A percentile compares a stretch with the other conserved stretches of the same genome.
phyloP scores from a whole-genome alignment of 2,329 filamentous ascomycete genomes.

The Falciphora oryzae region DNA sequence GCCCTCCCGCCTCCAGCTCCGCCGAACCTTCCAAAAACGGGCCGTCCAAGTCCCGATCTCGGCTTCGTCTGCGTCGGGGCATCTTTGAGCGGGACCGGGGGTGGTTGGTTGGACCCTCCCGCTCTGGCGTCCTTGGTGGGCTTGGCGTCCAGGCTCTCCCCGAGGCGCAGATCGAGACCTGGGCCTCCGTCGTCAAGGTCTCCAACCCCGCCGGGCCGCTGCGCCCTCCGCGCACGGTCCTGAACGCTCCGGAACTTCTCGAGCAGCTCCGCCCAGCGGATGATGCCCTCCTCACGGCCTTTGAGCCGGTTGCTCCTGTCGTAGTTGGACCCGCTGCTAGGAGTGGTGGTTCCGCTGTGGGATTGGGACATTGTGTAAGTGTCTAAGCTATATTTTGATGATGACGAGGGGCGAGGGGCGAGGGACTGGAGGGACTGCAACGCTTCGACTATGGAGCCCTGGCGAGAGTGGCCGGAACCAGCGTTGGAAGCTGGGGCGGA shows the following conservation, averaged over 20 bases:
- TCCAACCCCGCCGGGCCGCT: slow-evolving; percentile 50
- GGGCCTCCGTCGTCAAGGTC: slow-evolving; percentile 42
- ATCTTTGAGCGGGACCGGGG: slow-evolving; percentile 46
- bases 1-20: slow-evolving; percentile 63
- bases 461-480: slow-evolving; percentile 19
- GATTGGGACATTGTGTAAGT: slow-evolving; percentile 27
- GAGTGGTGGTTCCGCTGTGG: slow-evolving; percentile 39
- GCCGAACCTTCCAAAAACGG: slow-evolving; percentile 60
- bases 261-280: slow-evolving; percentile 86
- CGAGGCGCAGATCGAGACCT: slow-evolving; percentile 32
- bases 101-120: slow-evolving; percentile 22
- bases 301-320: slow-evolving; percentile 75
- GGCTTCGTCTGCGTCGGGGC: slow-evolving; percentile 47
- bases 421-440: slow-evolving; percentile 20
- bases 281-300: slow-evolving; percentile 72
- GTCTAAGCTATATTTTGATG: slow-evolving; percentile 13
- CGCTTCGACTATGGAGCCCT: slow-evolving; percentile 28
- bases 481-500: slow-evolving; percentile 1
- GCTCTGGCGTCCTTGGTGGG: slow-evolving; percentile 32
- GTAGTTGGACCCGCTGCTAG: slow-evolving; percentile 48
- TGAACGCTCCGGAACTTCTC: slow-evolving; percentile 94
- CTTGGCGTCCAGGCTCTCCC: slow-evolving; percentile 34
- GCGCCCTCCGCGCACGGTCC: slow-evolving; percentile 70
- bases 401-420: slow-evolving; percentile 11
- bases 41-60: slow-evolving; percentile 57